These are phyloP conservation scores for Vaccinium darrowii DNA, from an alignment of 148 eudicot species.

Conservation along the genomic window DNA sequence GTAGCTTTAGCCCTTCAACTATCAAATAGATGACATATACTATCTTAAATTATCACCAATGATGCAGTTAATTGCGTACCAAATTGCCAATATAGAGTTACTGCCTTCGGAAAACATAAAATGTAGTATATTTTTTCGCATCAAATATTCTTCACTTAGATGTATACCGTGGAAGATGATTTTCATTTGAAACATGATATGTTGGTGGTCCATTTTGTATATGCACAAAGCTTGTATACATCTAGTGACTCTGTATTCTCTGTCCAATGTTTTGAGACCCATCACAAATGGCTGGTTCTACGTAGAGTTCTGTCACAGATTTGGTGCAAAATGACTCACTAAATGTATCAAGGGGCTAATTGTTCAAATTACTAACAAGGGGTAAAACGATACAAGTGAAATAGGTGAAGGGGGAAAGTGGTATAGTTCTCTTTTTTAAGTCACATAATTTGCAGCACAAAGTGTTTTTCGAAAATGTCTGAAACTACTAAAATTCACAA, in stretches of 20 bases:
- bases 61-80: neutral
- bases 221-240: neutral
- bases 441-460: too few species aligned
- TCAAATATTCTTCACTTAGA: neutral
- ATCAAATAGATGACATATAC: neutral
- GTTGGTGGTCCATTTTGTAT: too few species aligned
- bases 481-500: too few species aligned
- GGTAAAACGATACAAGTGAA: too few species aligned
- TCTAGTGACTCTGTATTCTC: neutral
- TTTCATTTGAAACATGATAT: neutral
- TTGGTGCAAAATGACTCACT: neutral
- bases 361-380: too few species aligned
- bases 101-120: neutral
- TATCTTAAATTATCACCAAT: neutral
- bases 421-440: too few species aligned
- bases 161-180: neutral
- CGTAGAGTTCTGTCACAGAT: neutral
- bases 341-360: neutral
- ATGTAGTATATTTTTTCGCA: too few species aligned
- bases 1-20: too few species aligned
- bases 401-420: too few species aligned
- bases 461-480: neutral
- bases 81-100: neutral
- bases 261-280: neutral
- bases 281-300: neutral